A percentile compares a stretch with the other conserved stretches of the same genome.
These are phyloP conservation scores for Metschnikowia dekortorum DNA, from an alignment of 805 yeast genomes.

Conservation along the genomic window DNA sequence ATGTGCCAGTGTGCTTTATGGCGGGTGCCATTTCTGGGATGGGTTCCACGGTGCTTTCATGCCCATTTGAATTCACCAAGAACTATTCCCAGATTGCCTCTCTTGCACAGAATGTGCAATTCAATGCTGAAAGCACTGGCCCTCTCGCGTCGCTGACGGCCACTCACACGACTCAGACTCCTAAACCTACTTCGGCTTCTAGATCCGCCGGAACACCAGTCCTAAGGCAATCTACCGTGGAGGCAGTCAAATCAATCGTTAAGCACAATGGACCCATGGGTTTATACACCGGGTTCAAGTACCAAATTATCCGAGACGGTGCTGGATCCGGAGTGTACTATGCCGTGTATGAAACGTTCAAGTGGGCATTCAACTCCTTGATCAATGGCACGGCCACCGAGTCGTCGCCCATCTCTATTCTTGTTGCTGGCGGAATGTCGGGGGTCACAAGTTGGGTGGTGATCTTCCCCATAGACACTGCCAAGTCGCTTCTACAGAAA, in stretches of 20 bases:
- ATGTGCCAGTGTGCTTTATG: constrained; percentile 40
- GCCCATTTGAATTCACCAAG: constrained; percentile 85
- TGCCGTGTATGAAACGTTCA: constrained; percentile 69
- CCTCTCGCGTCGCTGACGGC: background rate
- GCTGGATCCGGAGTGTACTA: constrained; percentile 71
- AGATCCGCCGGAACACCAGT: constrained; percentile 20
- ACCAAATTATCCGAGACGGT: constrained; percentile 65
- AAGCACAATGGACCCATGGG: constrained; percentile 58
- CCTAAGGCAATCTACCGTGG: constrained; percentile 34
- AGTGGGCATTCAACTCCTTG: constrained; percentile 41
- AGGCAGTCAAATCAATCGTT: constrained; percentile 45
- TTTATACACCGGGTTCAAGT: constrained; percentile 67
- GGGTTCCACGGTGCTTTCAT: constrained; percentile 57
- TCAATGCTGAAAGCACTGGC: background rate
- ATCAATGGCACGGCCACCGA: constrained; percentile 13
- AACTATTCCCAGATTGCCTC: constrained; percentile 71
- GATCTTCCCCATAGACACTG: constrained; percentile 72
- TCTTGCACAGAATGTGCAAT: constrained; percentile 29
- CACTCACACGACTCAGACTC: background rate
- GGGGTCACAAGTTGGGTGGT: constrained; percentile 73
- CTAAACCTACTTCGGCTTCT: constrained; percentile 5
- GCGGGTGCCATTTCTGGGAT: constrained; percentile 71
- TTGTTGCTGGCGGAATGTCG: constrained; percentile 70
- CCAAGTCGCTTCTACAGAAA: constrained; percentile 70
- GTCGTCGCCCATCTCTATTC: constrained; percentile 30